phyloP scores from a whole-genome alignment of 2,329 filamentous ascomycete genomes.

The Tolypocladium pustulatum region DNA sequence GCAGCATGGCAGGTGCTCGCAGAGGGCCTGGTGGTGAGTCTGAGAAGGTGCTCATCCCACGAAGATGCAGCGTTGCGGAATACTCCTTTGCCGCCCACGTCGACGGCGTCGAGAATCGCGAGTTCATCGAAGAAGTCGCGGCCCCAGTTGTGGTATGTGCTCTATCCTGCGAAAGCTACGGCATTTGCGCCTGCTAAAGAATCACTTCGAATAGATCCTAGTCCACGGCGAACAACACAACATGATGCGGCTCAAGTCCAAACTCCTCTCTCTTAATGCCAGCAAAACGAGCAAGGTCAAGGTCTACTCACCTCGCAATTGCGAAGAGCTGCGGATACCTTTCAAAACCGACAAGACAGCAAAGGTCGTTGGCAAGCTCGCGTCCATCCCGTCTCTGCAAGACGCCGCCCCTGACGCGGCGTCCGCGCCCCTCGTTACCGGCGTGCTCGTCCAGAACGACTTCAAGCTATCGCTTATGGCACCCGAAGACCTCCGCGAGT shows the following conservation, averaged over 20 bases:
- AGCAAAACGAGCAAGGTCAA: conserved; percentile 75
- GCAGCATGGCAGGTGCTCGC: conserved; percentile 53
- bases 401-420: conserved; percentile 21
- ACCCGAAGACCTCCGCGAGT: conserved; percentile 89
- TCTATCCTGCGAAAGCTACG: conserved; percentile 3
- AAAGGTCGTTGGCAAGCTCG: conserved; percentile 91
- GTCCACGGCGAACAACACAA: conserved; percentile 97
- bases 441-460: conserved; percentile 92
- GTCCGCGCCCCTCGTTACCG: conserved; percentile 55
- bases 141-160: conserved; percentile 81
- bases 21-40: conserved; percentile 55
- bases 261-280: conserved; percentile 83
- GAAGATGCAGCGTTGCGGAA: conserved; percentile 87
- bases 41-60: conserved; percentile 86
- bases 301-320: conserved; percentile 88
- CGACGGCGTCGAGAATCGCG: conserved; percentile 87
- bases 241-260: conserved; percentile 94
- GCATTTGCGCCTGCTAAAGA: neutral
- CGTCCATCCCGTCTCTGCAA: conserved; percentile 56
- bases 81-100: conserved; percentile 95
- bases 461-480: conserved; percentile 97
- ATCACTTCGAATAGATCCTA: conserved; percentile 54
- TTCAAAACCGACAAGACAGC: conserved; percentile 93
- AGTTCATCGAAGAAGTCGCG: conserved; percentile 90
- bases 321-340: conserved; percentile 86